Evolutionary conservation across 208 protist species (phyloP).

Genomic region (Wallacemonas rigidus): DNA sequence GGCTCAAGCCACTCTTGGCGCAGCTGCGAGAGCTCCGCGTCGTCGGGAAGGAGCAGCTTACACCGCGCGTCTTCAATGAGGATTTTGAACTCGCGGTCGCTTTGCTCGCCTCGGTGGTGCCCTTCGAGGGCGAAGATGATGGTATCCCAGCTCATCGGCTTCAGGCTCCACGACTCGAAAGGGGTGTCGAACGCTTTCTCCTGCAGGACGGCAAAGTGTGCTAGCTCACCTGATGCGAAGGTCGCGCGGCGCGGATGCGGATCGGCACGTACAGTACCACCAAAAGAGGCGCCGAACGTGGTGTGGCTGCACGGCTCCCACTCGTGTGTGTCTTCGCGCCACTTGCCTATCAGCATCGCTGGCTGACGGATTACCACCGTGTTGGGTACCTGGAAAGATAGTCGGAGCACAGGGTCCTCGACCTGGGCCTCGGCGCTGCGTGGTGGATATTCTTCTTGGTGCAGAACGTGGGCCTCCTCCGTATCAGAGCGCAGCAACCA

Average conservation of each 20-base stretch:
- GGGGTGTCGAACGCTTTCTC: constrained; percentile 90
- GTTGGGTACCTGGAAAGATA: constrained; percentile 86
- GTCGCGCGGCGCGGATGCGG: constrained; percentile 51
- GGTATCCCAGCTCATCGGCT: constrained; percentile 66
- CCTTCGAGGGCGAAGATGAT: constrained; percentile 82
- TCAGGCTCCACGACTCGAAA: constrained; percentile 84
- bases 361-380: constrained; percentile 82
- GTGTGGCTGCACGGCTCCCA: constrained; percentile 89
- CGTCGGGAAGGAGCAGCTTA: constrained; percentile 78
- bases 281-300: constrained; percentile 50
- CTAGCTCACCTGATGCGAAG: constrained; percentile 78
- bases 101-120: constrained; percentile 68
- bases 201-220: constrained; percentile 87
- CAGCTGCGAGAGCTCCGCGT: constrained; percentile 69
- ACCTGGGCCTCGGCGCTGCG: constrained; percentile 40
- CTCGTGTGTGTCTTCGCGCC: constrained; percentile 53
- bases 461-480: constrained; percentile 58
- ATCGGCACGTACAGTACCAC: constrained; percentile 27
- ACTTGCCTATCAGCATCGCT: constrained; percentile 86
- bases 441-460: constrained; percentile 83
- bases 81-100: constrained; percentile 89
- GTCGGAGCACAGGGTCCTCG: constrained; percentile 75
- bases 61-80: constrained; percentile 78
- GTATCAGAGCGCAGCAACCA: constrained; percentile 85
- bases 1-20: constrained; percentile 71